Conservation (phyloP, 306 rosid species). For the Erythrophleum fordii region DNA sequence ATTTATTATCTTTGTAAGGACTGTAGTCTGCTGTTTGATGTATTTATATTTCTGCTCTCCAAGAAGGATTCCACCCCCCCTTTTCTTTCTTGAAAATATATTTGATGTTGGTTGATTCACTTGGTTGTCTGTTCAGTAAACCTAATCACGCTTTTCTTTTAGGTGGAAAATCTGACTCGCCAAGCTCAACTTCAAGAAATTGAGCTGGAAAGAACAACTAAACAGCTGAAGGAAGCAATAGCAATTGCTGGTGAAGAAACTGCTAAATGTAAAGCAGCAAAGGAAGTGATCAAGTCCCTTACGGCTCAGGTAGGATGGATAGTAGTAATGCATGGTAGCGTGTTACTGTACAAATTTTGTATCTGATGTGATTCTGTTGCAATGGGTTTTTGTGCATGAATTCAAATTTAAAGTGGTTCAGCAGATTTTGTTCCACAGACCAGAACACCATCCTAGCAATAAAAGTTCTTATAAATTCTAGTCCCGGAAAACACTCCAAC, state of each 20-base stretch:
- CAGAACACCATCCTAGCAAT: not conserved
- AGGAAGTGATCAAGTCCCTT: conserved; percentile 97
- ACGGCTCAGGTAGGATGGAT: conserved; percentile 83
- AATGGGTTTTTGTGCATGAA: not conserved
- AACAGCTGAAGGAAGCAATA: conserved; percentile 92
- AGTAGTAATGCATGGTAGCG: not conserved
- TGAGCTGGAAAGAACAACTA: conserved; percentile 90
- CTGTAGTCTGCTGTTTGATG: conserved; percentile 25
- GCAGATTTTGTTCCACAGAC: not conserved
- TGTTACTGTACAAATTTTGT: not conserved
- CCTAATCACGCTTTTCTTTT: conserved; percentile 36
- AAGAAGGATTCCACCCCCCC: not conserved
- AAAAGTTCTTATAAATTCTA: not conserved
- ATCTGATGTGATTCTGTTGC: not conserved
- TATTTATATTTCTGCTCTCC: conserved; percentile 22
- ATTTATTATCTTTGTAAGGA: not conserved
- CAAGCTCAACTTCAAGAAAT: conserved; percentile 88
- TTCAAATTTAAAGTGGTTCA: not conserved
- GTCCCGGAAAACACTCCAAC: conserved; percentile 21
- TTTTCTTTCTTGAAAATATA: not conserved
- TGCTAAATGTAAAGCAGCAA: conserved; percentile 91
- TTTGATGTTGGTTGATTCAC: conserved; percentile 20
- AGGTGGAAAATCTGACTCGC: conserved; percentile 92
- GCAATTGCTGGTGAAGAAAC: conserved; percentile 91
- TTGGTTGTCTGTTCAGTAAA: conserved; percentile 37